Evolutionary conservation across 176 grass and related monocot species (phyloP), one percentile per base, ranked within the genome.

Genomic region (Chloris gayana): DNA sequence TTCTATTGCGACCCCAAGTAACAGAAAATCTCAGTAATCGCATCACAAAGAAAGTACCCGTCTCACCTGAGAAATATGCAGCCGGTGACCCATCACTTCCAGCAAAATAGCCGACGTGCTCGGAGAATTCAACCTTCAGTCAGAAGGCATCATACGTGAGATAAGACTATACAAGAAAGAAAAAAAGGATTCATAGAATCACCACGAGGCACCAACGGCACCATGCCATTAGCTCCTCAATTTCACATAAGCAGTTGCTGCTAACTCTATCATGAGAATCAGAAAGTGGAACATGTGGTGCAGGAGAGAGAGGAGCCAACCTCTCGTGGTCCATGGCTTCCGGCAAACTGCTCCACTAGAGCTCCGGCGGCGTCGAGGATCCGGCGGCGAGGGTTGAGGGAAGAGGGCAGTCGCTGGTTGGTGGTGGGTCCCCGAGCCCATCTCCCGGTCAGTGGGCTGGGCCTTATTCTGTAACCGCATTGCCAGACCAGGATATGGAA

Each of bases 31-130:
- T 21, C 7, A 21, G 33, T 21, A 33, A 24, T 5, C 51, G 57
- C 10, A 41, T 41, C n/a, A 41, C 1, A 27, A 21, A 54, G 65
- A 26, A 0, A 12, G 21, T 11, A 27, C 27, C 67, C 61, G 18
- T 79, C 41, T 54, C 64, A 98, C 95, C 88, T 98, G 95, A 85
- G 92, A 81, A 69, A 98, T 89, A 70, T 91, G 87, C 15, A 98
- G 86, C 11, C 33, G 79, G 51, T 98, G 90, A 13, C 92, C 92
- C 70, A 98, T 82, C 85, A 91, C 31, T 33, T 98, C 92, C 79
- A 98, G 86, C 12, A 66, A 85, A 86, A 94, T 91, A 19, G 75
- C 84, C 56, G 92, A 98, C 80, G 90, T 94, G 92, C 92, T 94
- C 19, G 90, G 92, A 44, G 86, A 89, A 85, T 98, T 98, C 75